Evolutionary conservation across 805 yeast species (phyloP).

Genomic region (Yarrowia divulgata): DNA sequence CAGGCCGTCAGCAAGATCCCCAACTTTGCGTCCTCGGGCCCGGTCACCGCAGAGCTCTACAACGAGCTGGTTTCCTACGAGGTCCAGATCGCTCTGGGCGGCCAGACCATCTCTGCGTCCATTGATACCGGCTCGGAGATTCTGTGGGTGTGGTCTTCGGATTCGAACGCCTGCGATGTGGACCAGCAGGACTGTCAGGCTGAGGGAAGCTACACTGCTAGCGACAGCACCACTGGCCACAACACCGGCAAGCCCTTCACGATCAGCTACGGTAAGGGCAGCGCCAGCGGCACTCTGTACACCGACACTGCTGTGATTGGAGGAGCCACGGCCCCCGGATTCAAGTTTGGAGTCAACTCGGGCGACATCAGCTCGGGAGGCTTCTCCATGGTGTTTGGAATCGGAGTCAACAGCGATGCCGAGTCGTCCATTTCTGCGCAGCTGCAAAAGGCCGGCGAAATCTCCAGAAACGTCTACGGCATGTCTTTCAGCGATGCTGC

Average conservation of each 20-base stretch:
- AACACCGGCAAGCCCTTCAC: background rate
- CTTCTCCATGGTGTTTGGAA: conserved; percentile 14
- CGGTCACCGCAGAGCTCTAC: conserved; percentile 11
- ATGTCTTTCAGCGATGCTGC: background rate
- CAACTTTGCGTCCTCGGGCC: conserved; percentile 6
- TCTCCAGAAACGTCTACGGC: conserved; percentile 10
- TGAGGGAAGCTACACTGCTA: background rate
- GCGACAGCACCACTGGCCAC: background rate
- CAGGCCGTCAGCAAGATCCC: background rate
- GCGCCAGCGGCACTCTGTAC: background rate
- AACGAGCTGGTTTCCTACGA: conserved; percentile 5
- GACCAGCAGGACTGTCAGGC: background rate
- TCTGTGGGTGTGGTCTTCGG: conserved; percentile 11
- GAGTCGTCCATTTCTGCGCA: background rate
- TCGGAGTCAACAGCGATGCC: conserved; percentile 1
- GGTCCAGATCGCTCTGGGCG: conserved; percentile 6
- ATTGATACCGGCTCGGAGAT: conserved; percentile 13
- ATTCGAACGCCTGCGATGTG: background rate
- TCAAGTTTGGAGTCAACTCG: conserved; percentile 9
- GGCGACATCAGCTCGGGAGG: background rate
- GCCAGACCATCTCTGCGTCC: background rate
- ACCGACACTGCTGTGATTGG: conserved; percentile 9
- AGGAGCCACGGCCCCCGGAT: background rate
- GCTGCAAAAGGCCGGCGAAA: background rate
- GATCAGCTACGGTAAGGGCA: conserved; percentile 6